Conservation (phyloP, 176 grass and related monocot species). For the Aechmea fasciata region DNA sequence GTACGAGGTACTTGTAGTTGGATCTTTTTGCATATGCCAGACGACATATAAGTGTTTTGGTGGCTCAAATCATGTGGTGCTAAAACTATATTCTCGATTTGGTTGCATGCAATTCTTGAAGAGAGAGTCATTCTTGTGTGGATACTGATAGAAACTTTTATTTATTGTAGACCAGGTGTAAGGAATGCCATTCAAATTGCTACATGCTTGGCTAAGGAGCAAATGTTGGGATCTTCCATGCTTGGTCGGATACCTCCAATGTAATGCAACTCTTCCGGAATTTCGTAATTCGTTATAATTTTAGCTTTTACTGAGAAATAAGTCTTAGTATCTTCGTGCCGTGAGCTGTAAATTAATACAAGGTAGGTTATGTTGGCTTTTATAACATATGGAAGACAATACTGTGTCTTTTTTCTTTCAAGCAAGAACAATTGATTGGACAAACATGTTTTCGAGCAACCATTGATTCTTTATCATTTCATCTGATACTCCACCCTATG, state of each 20-base stretch:
- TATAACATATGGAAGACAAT: too few species aligned
- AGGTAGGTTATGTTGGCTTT: too few species aligned
- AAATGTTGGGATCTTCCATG: constrained; percentile 46
- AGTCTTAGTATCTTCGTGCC: too few species aligned
- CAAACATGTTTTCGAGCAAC: background rate
- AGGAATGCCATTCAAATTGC: constrained; percentile 85
- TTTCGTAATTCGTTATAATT: background rate
- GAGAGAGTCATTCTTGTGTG: background rate
- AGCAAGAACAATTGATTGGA: too few species aligned
- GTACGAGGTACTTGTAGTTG: constrained; percentile 53
- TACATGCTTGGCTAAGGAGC: constrained; percentile 63
- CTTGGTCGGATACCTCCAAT: constrained; percentile 99
- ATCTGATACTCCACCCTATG: constrained; percentile 7
- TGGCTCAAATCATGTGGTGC: background rate
- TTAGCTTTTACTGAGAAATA: too few species aligned
- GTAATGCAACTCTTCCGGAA: constrained; percentile 30
- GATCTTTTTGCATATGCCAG: background rate
- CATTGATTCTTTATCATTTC: constrained; percentile 7
- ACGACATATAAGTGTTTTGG: background rate
- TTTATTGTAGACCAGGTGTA: constrained; percentile 87
- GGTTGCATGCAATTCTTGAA: background rate
- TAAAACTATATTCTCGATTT: background rate
- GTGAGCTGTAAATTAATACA: too few species aligned
- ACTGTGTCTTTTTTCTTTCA: too few species aligned
- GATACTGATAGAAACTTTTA: constrained; percentile 20